A percentile compares a stretch with the other conserved stretches of the same genome.
These are phyloP conservation scores for Talaromyces sp. DNA, from an alignment of 2,329 filamentous ascomycete species.

Conservation along the genomic window DNA sequence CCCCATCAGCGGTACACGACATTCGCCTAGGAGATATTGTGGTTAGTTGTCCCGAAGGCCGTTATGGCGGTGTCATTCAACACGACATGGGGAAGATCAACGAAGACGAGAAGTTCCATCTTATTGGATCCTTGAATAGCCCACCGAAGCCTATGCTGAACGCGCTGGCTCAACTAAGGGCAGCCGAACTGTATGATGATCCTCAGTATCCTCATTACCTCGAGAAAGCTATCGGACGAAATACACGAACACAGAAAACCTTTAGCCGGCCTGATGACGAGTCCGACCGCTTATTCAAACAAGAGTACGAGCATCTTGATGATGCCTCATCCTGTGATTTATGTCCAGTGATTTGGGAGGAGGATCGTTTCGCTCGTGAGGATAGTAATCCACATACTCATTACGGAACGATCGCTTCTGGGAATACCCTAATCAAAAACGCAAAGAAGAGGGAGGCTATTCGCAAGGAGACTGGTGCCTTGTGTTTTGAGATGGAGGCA, in stretches of 20 bases:
- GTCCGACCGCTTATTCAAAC: not conserved
- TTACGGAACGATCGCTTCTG: not conserved
- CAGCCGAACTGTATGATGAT: not conserved
- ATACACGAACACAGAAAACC: not conserved
- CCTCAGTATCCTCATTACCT: not conserved
- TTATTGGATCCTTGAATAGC: not conserved
- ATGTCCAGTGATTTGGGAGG: not conserved
- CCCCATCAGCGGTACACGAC: not conserved
- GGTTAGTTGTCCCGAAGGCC: constrained; percentile 15
- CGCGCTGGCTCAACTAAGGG: not conserved
- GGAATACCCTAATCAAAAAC: not conserved
- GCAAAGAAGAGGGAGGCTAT: not conserved
- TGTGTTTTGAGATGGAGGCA: not conserved
- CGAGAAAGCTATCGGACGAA: not conserved
- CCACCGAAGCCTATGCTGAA: not conserved
- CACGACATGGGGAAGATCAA: constrained; percentile 22
- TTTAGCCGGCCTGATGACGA: not conserved
- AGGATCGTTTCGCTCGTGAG: not conserved
- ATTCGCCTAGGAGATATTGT: constrained; percentile 19
- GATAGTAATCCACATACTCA: not conserved
- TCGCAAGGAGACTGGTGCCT: not conserved
- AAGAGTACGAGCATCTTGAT: not conserved
- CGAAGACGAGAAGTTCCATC: not conserved
- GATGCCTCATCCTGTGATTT: not conserved
- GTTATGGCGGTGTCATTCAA: constrained; percentile 20